Evolutionary conservation across 169 alveolate species (phyloP).

Genomic region (Sarcocystis neurona): DNA sequence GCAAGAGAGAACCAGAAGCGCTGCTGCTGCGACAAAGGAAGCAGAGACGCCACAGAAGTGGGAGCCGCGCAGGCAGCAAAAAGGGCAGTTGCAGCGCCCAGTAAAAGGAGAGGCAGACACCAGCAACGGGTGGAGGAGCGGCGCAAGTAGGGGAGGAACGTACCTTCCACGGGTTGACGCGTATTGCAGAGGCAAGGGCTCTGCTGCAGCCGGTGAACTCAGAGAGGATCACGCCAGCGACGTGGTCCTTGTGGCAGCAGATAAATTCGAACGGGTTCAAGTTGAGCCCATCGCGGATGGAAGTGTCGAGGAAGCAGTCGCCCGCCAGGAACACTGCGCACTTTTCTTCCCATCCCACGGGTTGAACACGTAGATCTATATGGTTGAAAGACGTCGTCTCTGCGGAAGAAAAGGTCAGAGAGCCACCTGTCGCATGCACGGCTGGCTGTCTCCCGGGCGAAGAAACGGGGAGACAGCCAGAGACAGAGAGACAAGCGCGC

Average conservation of each 20-base stretch:
- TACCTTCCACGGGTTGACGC: constrained; percentile 81
- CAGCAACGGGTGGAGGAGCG: no score
- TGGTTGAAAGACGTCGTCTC: constrained; percentile 6
- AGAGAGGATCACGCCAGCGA: constrained; percentile 73
- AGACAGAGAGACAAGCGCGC: background rate
- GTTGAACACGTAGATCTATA: constrained; percentile 34
- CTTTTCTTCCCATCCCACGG: constrained; percentile 58
- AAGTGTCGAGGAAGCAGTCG: constrained; percentile 80
- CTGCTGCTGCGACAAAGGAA: no score
- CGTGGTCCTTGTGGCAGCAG: constrained; percentile 66
- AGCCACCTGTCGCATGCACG: background rate
- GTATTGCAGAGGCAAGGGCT: constrained; percentile 75
- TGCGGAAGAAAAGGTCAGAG: background rate
- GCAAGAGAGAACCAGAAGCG: no score
- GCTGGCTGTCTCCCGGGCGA: no score
- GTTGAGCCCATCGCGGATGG: constrained; percentile 82
- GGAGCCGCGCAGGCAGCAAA: no score
- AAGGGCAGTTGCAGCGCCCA: no score
- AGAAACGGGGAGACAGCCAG: background rate
- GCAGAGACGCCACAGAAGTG: no score
- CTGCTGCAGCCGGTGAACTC: constrained; percentile 81
- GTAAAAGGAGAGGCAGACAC: no score
- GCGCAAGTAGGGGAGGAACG: no score
- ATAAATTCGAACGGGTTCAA: constrained; percentile 67
- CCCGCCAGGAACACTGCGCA: constrained; percentile 76